phyloP scores from a whole-genome alignment of 495 filamentous ascomycete species.

The Hamigera avellanea region DNA sequence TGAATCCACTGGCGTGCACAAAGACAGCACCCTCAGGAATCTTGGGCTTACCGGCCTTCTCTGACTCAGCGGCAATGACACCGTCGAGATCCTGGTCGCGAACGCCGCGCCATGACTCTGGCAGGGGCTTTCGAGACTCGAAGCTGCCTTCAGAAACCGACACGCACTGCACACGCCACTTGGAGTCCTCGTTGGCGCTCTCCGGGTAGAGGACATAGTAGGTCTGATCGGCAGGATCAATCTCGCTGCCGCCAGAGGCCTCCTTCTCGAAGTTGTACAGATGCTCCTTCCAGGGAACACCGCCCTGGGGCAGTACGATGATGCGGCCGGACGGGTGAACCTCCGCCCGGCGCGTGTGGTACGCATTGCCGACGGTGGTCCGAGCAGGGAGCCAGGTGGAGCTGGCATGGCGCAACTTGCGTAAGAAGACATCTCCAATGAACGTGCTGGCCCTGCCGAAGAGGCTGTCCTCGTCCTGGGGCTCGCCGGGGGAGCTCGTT shows the following conservation, averaged over 20 bases:
- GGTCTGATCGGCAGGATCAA: slow-evolving; percentile 37
- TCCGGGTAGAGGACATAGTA: slow-evolving; percentile 91
- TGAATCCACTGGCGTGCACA: slow-evolving; percentile 89
- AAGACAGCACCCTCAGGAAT: slow-evolving; percentile 65
- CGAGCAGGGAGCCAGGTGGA: slow-evolving; percentile 76
- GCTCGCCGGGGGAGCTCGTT: slow-evolving; percentile 30
- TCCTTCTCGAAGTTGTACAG: slow-evolving; percentile 76
- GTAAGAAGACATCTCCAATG: slow-evolving; percentile 75
- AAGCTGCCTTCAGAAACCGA: slow-evolving; percentile 72
- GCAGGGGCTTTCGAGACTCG: slow-evolving; percentile 77
- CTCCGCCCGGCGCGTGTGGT: slow-evolving; percentile 43
- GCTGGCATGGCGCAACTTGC: slow-evolving; percentile 51
- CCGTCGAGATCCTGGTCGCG: slow-evolving; percentile 73
- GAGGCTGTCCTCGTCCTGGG: slow-evolving; percentile 70
- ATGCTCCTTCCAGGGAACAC: slow-evolving; percentile 92
- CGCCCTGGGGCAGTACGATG: slow-evolving; percentile 60
- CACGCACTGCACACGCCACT: slow-evolving; percentile 90
- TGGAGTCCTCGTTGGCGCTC: slow-evolving; percentile 50
- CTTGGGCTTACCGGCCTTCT: slow-evolving; percentile 24
- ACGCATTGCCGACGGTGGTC: slow-evolving; percentile 60
- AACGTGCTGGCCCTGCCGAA: slow-evolving; percentile 66
- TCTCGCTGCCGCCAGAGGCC: slow-evolving; percentile 22
- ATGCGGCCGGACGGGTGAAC: slow-evolving; percentile 66
- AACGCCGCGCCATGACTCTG: slow-evolving; percentile 82
- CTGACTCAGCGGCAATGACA: slow-evolving; percentile 51